A percentile compares a stretch with the other conserved stretches of the same genome.
These are phyloP conservation scores for Scedosporium minutisporum DNA, from an alignment of 2,329 filamentous ascomycete species.

Conservation along the genomic window DNA sequence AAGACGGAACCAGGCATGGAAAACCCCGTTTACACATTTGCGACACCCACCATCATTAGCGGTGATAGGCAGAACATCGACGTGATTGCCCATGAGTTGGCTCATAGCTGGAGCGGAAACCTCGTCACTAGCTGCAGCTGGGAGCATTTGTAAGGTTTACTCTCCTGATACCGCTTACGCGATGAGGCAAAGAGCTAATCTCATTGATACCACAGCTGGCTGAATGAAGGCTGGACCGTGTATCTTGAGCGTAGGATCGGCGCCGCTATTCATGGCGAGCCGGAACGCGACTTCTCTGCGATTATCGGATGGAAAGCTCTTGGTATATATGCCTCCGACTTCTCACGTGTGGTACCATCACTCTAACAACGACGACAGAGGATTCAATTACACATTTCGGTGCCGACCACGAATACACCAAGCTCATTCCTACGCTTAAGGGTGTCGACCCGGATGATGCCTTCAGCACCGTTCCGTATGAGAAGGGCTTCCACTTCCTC, in stretches of 20 bases:
- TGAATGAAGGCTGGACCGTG: constrained; percentile 81
- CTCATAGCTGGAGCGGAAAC: constrained; percentile 81
- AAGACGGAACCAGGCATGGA: constrained; percentile 55
- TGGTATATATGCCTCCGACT: constrained; percentile 26
- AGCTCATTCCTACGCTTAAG: constrained; percentile 77
- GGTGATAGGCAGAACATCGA: constrained; percentile 88
- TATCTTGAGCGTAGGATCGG: constrained; percentile 85
- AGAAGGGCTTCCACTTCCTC: constrained; percentile 92
- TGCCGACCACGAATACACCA: constrained; percentile 82
- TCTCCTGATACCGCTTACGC: not conserved
- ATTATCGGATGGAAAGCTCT: constrained; percentile 94
- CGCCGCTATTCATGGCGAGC: constrained; percentile 67
- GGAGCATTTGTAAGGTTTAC: constrained; percentile 59
- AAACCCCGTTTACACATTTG: constrained; percentile 91
- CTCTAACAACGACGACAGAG: constrained; percentile 29
- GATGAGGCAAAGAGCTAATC: not conserved
- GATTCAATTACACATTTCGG: constrained; percentile 74
- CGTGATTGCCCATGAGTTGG: constrained; percentile 82
- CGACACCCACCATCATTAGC: constrained; percentile 87
- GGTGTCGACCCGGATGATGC: constrained; percentile 92
- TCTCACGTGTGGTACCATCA: constrained; percentile 7
- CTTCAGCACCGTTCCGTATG: constrained; percentile 86
- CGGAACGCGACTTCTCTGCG: constrained; percentile 84
- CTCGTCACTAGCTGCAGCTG: constrained; percentile 68
- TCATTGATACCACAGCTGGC: constrained; percentile 35